A percentile compares a stretch with the other conserved stretches of the same genome.
Evolutionary conservation across 2,329 filamentous ascomycete species (phyloP).

Genomic region (Fusarium udum): DNA sequence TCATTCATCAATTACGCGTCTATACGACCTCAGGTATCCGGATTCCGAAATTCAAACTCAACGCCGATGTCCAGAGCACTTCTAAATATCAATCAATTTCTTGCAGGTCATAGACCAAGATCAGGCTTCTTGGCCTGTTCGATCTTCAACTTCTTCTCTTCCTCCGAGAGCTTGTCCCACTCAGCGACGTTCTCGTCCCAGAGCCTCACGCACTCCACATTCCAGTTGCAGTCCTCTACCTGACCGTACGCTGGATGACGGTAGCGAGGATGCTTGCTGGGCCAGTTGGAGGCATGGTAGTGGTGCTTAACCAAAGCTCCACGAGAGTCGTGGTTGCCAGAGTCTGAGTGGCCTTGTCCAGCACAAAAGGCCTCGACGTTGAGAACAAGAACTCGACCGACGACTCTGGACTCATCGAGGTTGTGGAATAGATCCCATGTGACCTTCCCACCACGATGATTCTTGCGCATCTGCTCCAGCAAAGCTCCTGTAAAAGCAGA

Average conservation of each 20-base stretch:
- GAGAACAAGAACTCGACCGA: slow-evolving; percentile 71
- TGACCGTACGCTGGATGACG: slow-evolving; percentile 75
- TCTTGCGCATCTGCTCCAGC: slow-evolving; percentile 68
- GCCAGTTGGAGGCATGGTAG: slow-evolving; percentile 80
- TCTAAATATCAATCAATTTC: slow-evolving; percentile 11
- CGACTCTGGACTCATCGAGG: slow-evolving; percentile 70
- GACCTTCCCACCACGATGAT: slow-evolving; percentile 51
- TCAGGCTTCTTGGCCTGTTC: slow-evolving; percentile 45
- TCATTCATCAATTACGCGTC: background rate
- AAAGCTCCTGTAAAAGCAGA: slow-evolving; percentile 75
- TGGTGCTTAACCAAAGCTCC: slow-evolving; percentile 77
- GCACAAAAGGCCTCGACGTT: slow-evolving; percentile 78
- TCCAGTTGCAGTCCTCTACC: slow-evolving; percentile 78
- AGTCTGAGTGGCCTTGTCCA: slow-evolving; percentile 77
- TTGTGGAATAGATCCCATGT: slow-evolving; percentile 74
- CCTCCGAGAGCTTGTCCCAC: slow-evolving; percentile 66
- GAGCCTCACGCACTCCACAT: slow-evolving; percentile 67
- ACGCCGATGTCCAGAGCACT: slow-evolving; percentile 9
- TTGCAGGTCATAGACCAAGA: background rate
- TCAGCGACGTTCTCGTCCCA: slow-evolving; percentile 73
- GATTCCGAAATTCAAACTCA: slow-evolving; percentile 10
- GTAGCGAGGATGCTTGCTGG: slow-evolving; percentile 70
- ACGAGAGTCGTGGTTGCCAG: slow-evolving; percentile 73
- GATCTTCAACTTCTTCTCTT: slow-evolving; percentile 65
- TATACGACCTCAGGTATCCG: slow-evolving; percentile 5